Conservation (phyloP, 768 basidiomycete genomes). For the Butyriboletus loyo region DNA sequence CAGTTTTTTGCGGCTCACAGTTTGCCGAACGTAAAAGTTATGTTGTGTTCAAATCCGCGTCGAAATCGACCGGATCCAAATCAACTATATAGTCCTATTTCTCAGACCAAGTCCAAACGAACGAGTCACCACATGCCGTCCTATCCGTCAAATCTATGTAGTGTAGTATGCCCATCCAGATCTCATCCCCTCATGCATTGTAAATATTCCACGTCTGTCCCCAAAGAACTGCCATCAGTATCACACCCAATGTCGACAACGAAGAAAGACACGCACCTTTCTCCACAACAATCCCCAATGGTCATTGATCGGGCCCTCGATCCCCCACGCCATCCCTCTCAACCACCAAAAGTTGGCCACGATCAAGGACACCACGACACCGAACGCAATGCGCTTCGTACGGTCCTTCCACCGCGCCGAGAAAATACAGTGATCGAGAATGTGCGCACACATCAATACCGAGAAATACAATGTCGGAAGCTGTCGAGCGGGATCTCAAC, state of each 20-base stretch:
- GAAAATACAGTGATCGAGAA: slow-evolving; percentile 94
- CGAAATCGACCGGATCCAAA: no score
- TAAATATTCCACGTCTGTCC: slow-evolving; percentile 32
- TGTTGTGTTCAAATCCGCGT: no score
- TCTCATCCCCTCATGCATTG: slow-evolving; percentile 14
- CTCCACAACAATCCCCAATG: slow-evolving; percentile 83
- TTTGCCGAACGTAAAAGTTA: no score
- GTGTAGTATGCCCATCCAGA: background rate
- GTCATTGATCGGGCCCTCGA: slow-evolving; percentile 81
- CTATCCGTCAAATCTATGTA: background rate
- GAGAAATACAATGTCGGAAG: slow-evolving; percentile 97
- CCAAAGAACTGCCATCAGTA: slow-evolving; percentile 3
- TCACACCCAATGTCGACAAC: background rate
- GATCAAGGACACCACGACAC: slow-evolving; percentile 53
- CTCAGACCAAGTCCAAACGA: background rate
- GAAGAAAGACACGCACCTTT: slow-evolving; percentile 37
- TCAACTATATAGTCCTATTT: no score
- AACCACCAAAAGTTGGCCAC: slow-evolving; percentile 95
- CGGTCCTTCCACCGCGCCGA: slow-evolving; percentile 58
- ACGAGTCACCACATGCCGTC: background rate
- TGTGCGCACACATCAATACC: slow-evolving; percentile 85
- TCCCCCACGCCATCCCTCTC: slow-evolving; percentile 83
- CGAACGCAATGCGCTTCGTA: slow-evolving; percentile 74
- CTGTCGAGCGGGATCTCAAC: slow-evolving; percentile 35
- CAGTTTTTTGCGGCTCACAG: no score